Evolutionary conservation across 1,284 basidiomycete species (phyloP), one percentile per base, ranked within the genome.

Genomic region (Puccinia novopanici): DNA sequence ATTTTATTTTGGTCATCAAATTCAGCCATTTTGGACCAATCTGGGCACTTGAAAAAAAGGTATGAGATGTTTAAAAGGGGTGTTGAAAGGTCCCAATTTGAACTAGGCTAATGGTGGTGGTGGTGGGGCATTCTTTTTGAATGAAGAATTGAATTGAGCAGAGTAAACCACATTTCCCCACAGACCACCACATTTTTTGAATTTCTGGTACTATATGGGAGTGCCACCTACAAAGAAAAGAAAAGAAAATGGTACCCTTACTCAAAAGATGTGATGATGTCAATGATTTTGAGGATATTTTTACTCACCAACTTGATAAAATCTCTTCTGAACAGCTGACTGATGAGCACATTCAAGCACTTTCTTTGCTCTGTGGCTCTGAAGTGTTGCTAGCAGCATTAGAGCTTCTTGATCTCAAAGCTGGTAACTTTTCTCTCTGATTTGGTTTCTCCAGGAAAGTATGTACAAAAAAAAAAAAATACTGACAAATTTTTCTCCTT

Each of bases 361-460:
- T 70, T n/a, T n/a, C 34, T 37, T 30, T 70, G 10, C 34, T 70
- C 13, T 70, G 67, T 70, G 67, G 67, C 67, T 24, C 67, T 6
- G 67, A 70, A 40, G n/a, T 70, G 12, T 52, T 70, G 12, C 15
- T 70, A n/a, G 67, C 67, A 48, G 37, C 67, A 24, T 70, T 70
- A 30, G 67, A 70, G 19, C 40, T 70, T 24, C 67, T 70, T 52
- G 67, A 70, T 70, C 67, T 48, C 17, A 70, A 70, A 70, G 15
- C 42, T 15, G 67, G 67, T 70, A 48, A 34, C 2, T 19, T 19
- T 61, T 61, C 30, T 37, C 27, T 30, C 27, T 48, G 10, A 19
- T 48, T 48, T 13, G 45, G 45, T 12, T 3, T 34, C 34, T 34
- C 34, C 34, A 34, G 34, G 34, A 34, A 34, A 34, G 19, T 57